phyloP scores from a whole-genome alignment of 768 basidiomycete genomes.

The Serendipita sp. region DNA sequence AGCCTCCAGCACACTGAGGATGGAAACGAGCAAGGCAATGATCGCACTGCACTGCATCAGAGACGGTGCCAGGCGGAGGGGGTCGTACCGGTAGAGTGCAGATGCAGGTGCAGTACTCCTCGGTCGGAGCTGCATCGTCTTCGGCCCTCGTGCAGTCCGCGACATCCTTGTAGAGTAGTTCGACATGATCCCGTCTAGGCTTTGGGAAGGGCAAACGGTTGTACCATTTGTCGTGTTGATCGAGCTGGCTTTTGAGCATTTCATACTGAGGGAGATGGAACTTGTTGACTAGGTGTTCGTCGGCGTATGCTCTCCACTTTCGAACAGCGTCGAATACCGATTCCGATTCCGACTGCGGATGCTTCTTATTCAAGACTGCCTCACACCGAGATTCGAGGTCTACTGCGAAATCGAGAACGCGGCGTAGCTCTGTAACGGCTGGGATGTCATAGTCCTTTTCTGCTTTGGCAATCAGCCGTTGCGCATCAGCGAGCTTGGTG shows the following conservation, averaged over 20 bases:
- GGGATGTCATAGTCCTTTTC: slow-evolving; percentile 65
- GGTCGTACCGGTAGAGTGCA: slow-evolving; percentile 63
- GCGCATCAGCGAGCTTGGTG: slow-evolving; percentile 53
- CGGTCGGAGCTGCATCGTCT: slow-evolving; percentile 61
- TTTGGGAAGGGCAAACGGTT: slow-evolving; percentile 55
- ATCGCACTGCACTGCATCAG: slow-evolving; percentile 81
- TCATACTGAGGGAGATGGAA: slow-evolving; percentile 61
- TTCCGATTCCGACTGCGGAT: slow-evolving; percentile 36
- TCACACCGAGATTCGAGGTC: slow-evolving; percentile 67
- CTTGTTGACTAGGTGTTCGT: slow-evolving; percentile 48
- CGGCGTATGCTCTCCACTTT: slow-evolving; percentile 58
- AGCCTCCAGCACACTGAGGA: slow-evolving; percentile 75
- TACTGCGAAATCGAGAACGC: slow-evolving; percentile 56
- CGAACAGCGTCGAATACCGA: slow-evolving; percentile 58
- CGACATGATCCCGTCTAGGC: slow-evolving; percentile 47
- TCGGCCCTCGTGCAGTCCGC: slow-evolving; percentile 56
- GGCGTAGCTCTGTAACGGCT: slow-evolving; percentile 47
- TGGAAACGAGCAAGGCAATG: slow-evolving; percentile 80
- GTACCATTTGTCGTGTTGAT: slow-evolving; percentile 53
- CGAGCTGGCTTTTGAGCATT: slow-evolving; percentile 51
- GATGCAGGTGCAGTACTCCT: slow-evolving; percentile 77
- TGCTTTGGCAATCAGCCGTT: slow-evolving; percentile 49
- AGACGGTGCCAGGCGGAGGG: slow-evolving; percentile 53
- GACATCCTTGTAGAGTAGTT: slow-evolving; percentile 56
- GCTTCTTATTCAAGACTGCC: slow-evolving; percentile 49